Conservation (phyloP, 164 flowering plant species). For the Vitis amurensis region DNA sequence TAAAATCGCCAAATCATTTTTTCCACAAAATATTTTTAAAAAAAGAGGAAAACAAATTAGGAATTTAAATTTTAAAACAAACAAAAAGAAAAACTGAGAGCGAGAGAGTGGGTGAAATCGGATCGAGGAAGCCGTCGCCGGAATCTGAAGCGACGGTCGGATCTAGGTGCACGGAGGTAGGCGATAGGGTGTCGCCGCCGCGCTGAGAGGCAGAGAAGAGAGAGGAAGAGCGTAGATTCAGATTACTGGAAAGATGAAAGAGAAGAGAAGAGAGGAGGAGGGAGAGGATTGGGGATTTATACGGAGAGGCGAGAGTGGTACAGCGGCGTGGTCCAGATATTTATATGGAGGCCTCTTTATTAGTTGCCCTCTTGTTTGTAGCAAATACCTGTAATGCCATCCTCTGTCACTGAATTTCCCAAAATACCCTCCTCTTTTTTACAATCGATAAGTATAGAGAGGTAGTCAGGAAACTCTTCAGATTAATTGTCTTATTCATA, state of each 20-base stretch:
- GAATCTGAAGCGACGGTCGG: slow-evolving; percentile 6
- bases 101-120: slow-evolving; percentile 6
- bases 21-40: neutral
- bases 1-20: neutral
- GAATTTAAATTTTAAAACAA: neutral
- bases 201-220: neutral
- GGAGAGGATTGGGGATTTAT: neutral
- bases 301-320: neutral
- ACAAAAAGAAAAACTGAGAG: neutral
- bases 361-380: no score
- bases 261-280: neutral
- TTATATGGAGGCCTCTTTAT: neutral
- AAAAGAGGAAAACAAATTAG: slow-evolving; percentile 4
- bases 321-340: neutral
- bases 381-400: no score
- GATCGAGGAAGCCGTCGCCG: slow-evolving; percentile 12
- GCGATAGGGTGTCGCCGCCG: neutral
- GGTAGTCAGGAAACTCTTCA: no score
- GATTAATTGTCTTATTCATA: no score
- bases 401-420: no score
- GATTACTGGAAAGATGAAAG: neutral
- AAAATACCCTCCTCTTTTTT: no score
- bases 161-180: neutral
- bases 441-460: no score
- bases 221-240: neutral